Evolutionary conservation across 805 yeast species (phyloP), one percentile per base, ranked within the genome.

Genomic region (Yamadazyma kitorensis): DNA sequence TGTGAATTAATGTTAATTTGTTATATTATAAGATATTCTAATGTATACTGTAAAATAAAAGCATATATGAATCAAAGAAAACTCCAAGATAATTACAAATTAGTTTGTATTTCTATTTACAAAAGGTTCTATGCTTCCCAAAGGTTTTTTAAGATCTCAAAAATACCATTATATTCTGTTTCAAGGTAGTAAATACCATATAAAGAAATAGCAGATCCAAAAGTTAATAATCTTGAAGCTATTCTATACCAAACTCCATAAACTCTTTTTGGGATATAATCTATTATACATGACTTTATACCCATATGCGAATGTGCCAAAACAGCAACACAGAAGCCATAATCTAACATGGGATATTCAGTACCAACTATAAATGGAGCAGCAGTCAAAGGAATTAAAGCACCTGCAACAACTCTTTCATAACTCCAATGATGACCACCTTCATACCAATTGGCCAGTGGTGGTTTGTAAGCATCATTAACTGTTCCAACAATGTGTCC

Each of bases 391-490:
- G 98, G 98, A 16, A 87, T 72, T 57, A 89, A 66, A 8, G 81
- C 77, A 12, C 82, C 57, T 3, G 94, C 72, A 22, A 87, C 64
- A 4, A 76, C 51, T 48, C 86, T 77, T 70, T 91, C 98, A 49
- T 81, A 80, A n/a, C 85, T 68, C 98, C 98, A 91, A 68, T 89
- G 98, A 57, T 78, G 74, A 16, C 94, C 84, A 30, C 98, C 97
- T 52, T 87, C 89, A 32, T 69, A 53, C 45, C 70, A 76, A 51
- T 75, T 69, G 4, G 80, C 57, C 25, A 69, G 59, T 24, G 97
- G 97, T 11, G 77, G 65, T 21, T 67, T 63, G 51, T 72, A 83
- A 11, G 98, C 88, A 43, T 93, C 98, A 60, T 91, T 93, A 31
- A 89, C 95, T 5, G 89, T 79, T n/a, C 97, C 98, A 29, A 81